These are phyloP conservation scores for Leccinellum rugosiceps DNA, from an alignment of 768 basidiomycete genomes.

Conservation along the genomic window DNA sequence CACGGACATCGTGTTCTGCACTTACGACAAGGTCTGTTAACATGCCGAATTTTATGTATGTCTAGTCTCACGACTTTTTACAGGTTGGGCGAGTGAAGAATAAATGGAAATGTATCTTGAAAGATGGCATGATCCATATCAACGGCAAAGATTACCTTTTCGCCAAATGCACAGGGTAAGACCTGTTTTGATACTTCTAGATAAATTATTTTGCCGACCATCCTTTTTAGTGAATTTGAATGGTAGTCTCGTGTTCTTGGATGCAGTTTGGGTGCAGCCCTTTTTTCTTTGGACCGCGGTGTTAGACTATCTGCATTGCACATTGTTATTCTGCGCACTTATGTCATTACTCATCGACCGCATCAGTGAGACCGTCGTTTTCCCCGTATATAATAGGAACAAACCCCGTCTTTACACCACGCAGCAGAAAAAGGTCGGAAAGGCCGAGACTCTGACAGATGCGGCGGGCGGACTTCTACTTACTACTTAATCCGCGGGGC, in stretches of 20 bases:
- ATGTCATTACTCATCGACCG: constrained; percentile 14
- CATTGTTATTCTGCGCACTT: constrained; percentile 24
- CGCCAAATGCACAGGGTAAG: constrained; percentile 93
- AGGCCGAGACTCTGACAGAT: background rate
- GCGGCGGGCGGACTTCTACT: background rate
- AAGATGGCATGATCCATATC: constrained; percentile 96
- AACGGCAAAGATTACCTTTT: constrained; percentile 98
- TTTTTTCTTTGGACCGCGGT: constrained; percentile 1
- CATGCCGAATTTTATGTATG: background rate
- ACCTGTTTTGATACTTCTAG: constrained; percentile 3
- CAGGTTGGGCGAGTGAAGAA: constrained; percentile 99
- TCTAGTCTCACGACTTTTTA: background rate
- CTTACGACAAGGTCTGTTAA: constrained; percentile 86
- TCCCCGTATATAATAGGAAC: constrained; percentile 24
- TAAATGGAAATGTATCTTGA: constrained; percentile 98
- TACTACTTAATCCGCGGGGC: background rate
- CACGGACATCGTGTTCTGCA: constrained; percentile 94
- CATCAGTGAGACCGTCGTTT: constrained; percentile 14
- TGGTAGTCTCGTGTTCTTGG: constrained; percentile 32
- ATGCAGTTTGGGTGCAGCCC: background rate
- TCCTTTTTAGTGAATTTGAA: constrained; percentile 39
- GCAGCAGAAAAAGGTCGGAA: constrained; percentile 1
- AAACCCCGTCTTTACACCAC: constrained; percentile 5
- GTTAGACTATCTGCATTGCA: constrained; percentile 24
- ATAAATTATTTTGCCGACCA: background rate